A percentile compares a stretch with the other conserved stretches of the same genome.
Evolutionary conservation across 176 grass and related monocot genomes (phyloP).

Genomic region (Pontederia paniculata): DNA sequence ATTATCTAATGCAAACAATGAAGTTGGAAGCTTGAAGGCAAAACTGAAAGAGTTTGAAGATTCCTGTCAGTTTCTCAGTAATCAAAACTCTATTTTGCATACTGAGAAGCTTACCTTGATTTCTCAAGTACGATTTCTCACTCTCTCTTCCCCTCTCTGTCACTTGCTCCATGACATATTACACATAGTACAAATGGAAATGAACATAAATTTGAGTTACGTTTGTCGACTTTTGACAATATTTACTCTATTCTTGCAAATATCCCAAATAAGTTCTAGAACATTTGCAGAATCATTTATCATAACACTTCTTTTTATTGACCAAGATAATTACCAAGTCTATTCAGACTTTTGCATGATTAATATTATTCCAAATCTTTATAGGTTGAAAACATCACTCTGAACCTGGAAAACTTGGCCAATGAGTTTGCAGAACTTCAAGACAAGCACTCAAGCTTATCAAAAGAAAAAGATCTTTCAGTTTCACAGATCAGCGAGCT

Average conservation of each 20-base stretch:
- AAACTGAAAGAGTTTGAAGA: constrained; percentile 25
- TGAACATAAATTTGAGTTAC: no score
- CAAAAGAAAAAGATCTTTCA: constrained; percentile 49
- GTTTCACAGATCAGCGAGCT: constrained; percentile 52
- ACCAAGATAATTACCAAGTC: not conserved
- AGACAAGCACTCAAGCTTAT: constrained; percentile 37
- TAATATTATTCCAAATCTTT: constrained; percentile 5
- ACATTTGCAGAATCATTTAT: no score
- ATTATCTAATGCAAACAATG: constrained; percentile 24
- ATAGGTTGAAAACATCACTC: constrained; percentile 30
- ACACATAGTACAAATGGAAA: no score
- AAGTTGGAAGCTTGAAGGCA: constrained; percentile 31
- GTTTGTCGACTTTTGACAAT: no score
- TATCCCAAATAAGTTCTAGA: not conserved
- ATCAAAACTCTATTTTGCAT: constrained; percentile 27
- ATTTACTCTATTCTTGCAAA: not conserved
- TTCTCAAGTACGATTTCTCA: constrained; percentile 9
- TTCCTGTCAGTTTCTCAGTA: constrained; percentile 19
- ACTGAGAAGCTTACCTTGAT: constrained; percentile 21
- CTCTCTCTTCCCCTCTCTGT: not conserved
- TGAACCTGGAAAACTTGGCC: constrained; percentile 46
- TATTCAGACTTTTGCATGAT: not conserved
- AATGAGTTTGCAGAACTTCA: constrained; percentile 35
- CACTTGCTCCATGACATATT: no score
- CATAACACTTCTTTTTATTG: not conserved